Percentiles rank a stretch among this genome's conserved stretches.
These are phyloP conservation scores for Exophiala aquamarina DNA, from an alignment of 2,329 filamentous ascomycete genomes.

Conservation along the genomic window DNA sequence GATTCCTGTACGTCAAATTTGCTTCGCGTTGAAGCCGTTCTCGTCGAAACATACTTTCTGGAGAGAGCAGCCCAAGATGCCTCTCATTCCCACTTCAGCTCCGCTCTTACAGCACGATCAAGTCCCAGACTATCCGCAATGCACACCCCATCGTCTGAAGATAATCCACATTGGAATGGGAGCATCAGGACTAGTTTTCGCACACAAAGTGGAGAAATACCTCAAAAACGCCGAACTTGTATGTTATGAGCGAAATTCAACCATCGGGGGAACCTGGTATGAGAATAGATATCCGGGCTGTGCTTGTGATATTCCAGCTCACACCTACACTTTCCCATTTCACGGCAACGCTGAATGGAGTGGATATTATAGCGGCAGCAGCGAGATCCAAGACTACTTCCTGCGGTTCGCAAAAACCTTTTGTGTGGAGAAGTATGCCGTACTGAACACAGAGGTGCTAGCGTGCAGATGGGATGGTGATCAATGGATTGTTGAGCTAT, in stretches of 20 bases:
- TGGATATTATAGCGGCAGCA: slow-evolving; percentile 27
- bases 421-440: slow-evolving; percentile 14
- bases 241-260: slow-evolving; percentile 29
- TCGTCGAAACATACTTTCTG: no score
- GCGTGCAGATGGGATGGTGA: slow-evolving; percentile 7
- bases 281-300: slow-evolving; percentile 19
- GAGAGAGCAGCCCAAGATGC: no score
- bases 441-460: slow-evolving; percentile 14
- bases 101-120: neutral
- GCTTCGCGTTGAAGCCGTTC: no score
- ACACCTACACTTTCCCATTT: slow-evolving; percentile 24
- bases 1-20: no score
- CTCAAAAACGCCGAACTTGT: slow-evolving; percentile 17
- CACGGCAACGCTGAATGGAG: slow-evolving; percentile 28
- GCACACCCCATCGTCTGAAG: slow-evolving; percentile 6
- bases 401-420: slow-evolving; percentile 27
- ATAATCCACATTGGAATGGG: slow-evolving; percentile 37
- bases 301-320: slow-evolving; percentile 37
- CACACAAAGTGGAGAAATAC: slow-evolving; percentile 28
- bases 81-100: no score
- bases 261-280: slow-evolving; percentile 20
- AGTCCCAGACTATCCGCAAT: slow-evolving; percentile 3
- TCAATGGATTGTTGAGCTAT: slow-evolving; percentile 15
- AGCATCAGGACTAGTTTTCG: slow-evolving; percentile 40
- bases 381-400: slow-evolving; percentile 33